Conservation (phyloP, 805 yeast species). For the Candida berthetii region DNA sequence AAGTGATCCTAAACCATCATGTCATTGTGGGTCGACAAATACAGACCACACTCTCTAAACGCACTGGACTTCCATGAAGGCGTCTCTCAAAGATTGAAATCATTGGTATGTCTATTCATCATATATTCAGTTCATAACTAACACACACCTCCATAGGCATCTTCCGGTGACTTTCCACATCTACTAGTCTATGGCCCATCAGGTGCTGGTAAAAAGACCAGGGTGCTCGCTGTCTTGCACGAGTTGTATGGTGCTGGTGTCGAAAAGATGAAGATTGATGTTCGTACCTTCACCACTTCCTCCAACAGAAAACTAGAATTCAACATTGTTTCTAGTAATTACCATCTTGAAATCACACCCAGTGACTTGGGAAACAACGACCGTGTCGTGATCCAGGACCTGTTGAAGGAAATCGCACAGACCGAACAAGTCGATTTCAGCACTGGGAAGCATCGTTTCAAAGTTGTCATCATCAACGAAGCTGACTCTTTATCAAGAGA, state of each 20-base stretch:
- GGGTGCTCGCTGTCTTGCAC: conserved; percentile 72
- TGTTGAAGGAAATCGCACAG: conserved; percentile 90
- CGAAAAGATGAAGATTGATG: conserved; percentile 83
- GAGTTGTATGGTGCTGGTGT: conserved; percentile 81
- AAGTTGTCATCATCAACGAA: conserved; percentile 82
- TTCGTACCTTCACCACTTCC: conserved; percentile 72
- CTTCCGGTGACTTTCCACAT: conserved; percentile 89
- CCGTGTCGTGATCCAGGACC: conserved; percentile 89
- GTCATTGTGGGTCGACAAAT: conserved; percentile 97
- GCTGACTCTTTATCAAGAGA: conserved; percentile 87
- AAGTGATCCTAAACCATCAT: too few species aligned
- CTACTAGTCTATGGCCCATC: conserved; percentile 89
- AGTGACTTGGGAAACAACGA: conserved; percentile 96
- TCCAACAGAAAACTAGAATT: conserved; percentile 79
- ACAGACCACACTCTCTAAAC: conserved; percentile 69
- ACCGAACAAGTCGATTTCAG: conserved; percentile 89
- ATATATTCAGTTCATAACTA: too few species aligned
- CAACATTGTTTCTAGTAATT: conserved; percentile 86
- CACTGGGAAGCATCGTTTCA: conserved; percentile 49
- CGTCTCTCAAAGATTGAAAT: conserved; percentile 56
- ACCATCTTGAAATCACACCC: conserved; percentile 94
- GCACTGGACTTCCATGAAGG: conserved; percentile 61
- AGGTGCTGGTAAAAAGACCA: conserved; percentile 96
- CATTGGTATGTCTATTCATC: too few species aligned
- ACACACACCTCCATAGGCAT: too few species aligned